phyloP scores from a whole-genome alignment of 192 early-diverging fungal genomes.

The Gigaspora rosea region DNA sequence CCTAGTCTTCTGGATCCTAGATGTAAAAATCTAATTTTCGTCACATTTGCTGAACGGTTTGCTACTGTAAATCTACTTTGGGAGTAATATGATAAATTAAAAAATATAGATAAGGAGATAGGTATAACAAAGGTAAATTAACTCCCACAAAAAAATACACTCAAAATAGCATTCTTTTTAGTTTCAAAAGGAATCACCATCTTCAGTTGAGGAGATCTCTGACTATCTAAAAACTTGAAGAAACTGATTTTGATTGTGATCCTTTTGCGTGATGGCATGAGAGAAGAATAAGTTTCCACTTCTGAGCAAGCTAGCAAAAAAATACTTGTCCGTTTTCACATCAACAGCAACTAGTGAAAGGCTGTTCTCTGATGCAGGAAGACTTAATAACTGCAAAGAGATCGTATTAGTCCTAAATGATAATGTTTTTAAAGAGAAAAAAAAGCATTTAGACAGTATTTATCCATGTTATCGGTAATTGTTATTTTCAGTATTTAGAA shows the following conservation, averaged over 20 bases:
- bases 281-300: neutral
- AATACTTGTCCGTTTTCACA: neutral
- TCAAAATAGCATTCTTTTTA: neutral
- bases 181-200: neutral
- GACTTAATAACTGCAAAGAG: conserved; percentile 5
- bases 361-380: conserved; percentile 11
- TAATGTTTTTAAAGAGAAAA: neutral
- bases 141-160: too few relatives aligned
- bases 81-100: neutral
- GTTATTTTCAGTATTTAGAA: too few relatives aligned
- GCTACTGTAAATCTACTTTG: neutral
- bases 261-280: neutral
- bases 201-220: neutral
- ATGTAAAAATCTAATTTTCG: neutral
- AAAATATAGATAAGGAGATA: neutral
- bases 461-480: too few relatives aligned
- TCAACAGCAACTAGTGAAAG: neutral
- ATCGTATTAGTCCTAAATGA: neutral
- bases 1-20: neutral
- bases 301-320: neutral
- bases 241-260: neutral
- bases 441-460: neutral
- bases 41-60: neutral
- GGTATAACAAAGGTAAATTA: neutral
- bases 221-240: neutral